phyloP scores from a whole-genome alignment of 164 flowering plant species.

The Liquidambar formosana region DNA sequence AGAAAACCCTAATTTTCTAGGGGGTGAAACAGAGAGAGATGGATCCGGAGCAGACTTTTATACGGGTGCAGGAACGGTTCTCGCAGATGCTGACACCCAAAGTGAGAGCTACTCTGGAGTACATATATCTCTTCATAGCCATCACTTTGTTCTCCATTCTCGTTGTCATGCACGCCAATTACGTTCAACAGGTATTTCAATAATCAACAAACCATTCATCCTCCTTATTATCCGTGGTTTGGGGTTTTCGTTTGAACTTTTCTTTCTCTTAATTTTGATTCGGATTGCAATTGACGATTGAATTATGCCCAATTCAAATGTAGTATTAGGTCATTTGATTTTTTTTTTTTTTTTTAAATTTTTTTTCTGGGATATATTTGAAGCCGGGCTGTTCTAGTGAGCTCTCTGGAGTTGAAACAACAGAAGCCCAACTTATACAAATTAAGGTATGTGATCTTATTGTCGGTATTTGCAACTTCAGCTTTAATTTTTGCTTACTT shows the following conservation, averaged over 20 bases:
- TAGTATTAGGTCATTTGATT: too few species aligned
- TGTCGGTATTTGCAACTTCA: neutral
- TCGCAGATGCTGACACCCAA: constrained; percentile 76
- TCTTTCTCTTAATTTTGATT: neutral
- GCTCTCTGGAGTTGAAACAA: constrained; percentile 54
- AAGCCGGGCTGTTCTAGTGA: constrained; percentile 98
- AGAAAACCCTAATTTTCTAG: too few species aligned
- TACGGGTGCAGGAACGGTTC: constrained; percentile 84
- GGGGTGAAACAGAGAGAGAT: constrained; percentile 24
- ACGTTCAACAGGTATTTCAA: constrained; percentile 78
- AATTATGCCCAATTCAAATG: too few species aligned
- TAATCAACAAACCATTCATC: too few species aligned
- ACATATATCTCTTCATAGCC: constrained; percentile 63
- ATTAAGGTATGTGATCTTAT: constrained; percentile 58
- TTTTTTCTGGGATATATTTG: too few species aligned
- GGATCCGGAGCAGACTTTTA: constrained; percentile 98
- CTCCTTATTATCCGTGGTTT: neutral
- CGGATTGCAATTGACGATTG: neutral
- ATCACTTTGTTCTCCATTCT: constrained; percentile 67
- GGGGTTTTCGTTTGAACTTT: neutral
- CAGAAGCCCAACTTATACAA: constrained; percentile 76
- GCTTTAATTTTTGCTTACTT: neutral
- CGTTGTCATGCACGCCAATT: constrained; percentile 97
- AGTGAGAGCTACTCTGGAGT: constrained; percentile 72
- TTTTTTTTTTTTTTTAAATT: too few species aligned